Conservation (phyloP, 345 rosid species). For the Salix arbutifolia region DNA sequence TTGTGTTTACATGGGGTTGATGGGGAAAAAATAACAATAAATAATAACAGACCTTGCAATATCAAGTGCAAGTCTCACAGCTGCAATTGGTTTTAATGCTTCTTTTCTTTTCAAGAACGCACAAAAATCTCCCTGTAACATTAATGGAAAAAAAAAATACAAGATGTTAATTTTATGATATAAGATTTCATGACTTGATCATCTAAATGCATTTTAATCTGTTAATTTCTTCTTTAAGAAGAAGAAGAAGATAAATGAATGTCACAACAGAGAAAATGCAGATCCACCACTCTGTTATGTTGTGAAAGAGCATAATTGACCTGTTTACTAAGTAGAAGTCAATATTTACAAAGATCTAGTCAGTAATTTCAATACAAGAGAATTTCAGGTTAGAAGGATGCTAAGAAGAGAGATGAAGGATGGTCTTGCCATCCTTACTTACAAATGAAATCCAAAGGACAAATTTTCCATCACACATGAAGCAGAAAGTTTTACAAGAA, state of each 20-base stretch:
- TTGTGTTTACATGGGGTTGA: too few species aligned
- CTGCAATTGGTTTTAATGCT: slow-evolving; percentile 49
- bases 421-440: background rate
- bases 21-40: background rate
- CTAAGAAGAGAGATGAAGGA: background rate
- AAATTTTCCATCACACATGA: background rate
- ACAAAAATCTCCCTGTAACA: slow-evolving; percentile 73
- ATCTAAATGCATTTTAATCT: background rate
- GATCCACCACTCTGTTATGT: background rate
- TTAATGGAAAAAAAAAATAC: background rate
- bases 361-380: background rate
- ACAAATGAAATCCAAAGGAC: background rate
- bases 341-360: background rate
- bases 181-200: background rate
- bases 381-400: background rate
- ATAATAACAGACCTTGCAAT: slow-evolving; percentile 69
- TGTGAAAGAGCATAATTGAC: background rate
- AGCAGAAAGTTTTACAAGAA: background rate
- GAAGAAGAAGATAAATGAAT: background rate
- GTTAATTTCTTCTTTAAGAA: background rate
- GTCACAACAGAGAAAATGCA: background rate
- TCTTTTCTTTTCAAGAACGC: slow-evolving; percentile 55
- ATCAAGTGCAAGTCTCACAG: slow-evolving; percentile 83
- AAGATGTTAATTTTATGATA: background rate
- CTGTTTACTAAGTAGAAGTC: too few species aligned